phyloP scores from a whole-genome alignment of 768 basidiomycete species.

The Leccinellum albellum region DNA sequence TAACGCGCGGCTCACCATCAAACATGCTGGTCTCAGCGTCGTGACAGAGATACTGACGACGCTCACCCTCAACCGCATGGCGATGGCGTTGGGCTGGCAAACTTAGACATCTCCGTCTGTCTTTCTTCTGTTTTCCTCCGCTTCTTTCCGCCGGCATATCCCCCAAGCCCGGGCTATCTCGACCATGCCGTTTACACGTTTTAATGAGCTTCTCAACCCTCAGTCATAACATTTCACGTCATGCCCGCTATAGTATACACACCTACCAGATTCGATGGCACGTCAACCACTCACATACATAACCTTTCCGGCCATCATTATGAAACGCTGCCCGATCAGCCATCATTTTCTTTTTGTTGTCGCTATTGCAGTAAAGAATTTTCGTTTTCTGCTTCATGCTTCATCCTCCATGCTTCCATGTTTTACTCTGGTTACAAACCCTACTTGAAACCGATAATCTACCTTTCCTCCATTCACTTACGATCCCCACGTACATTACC shows the following conservation, averaged over 20 bases:
- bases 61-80: slow-evolving; percentile 70
- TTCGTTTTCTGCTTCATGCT: neutral
- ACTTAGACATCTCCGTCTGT: neutral
- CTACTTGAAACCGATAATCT: neutral
- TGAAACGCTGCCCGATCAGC: slow-evolving; percentile 16
- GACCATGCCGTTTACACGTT: slow-evolving; percentile 1
- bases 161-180: neutral
- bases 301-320: slow-evolving; percentile 2
- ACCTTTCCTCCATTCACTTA: neutral
- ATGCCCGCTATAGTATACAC: neutral
- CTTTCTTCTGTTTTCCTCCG: neutral
- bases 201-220: slow-evolving; percentile 1
- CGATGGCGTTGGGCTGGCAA: slow-evolving; percentile 55
- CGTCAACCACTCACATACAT: neutral
- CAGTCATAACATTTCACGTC: slow-evolving; percentile 1
- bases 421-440: slow-evolving; percentile 5
- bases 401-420: slow-evolving; percentile 14
- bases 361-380: neutral
- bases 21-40: slow-evolving; percentile 51
- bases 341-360: slow-evolving; percentile 1
- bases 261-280: slow-evolving; percentile 3
- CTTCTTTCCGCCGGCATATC: neutral
- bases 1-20: slow-evolving; percentile 58
- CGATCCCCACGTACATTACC: slow-evolving; percentile 8
- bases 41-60: slow-evolving; percentile 79